These are phyloP conservation scores for Gymnopilus junonius DNA, from an alignment of 768 basidiomycete species.

Conservation along the genomic window DNA sequence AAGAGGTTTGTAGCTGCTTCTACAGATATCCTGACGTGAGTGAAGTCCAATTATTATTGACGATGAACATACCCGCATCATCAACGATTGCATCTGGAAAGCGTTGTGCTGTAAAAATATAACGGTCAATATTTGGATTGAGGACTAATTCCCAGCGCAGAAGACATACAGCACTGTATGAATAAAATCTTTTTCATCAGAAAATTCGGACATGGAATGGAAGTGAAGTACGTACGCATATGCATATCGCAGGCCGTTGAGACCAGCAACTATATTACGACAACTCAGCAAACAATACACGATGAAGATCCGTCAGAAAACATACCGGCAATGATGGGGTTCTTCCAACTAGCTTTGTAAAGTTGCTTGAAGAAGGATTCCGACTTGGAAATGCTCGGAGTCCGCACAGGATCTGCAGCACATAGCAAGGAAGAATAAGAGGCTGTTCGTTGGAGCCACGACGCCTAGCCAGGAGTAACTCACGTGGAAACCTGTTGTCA, in stretches of 20 bases:
- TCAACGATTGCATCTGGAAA: conserved; percentile 41
- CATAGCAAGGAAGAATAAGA: not conserved
- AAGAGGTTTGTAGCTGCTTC: conserved; percentile 34
- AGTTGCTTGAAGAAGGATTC: conserved; percentile 38
- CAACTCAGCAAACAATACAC: not conserved
- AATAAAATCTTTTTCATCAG: not conserved
- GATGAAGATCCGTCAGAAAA: not conserved
- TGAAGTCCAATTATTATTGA: not conserved
- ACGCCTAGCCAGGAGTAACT: conserved; percentile 4
- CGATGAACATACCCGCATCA: conserved; percentile 25
- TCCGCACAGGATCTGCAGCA: conserved; percentile 23
- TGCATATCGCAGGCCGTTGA: conserved; percentile 44
- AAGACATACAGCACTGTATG: conserved; percentile 27
- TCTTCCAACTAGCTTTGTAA: conserved; percentile 46
- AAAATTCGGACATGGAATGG: not conserved
- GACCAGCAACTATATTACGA: conserved; percentile 34
- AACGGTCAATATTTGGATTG: not conserved
- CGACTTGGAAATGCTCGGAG: conserved; percentile 29
- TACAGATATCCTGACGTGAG: not conserved
- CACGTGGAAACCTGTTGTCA: conserved; percentile 41
- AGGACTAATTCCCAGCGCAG: not conserved
- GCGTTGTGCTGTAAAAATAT: conserved; percentile 32
- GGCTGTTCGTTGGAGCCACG: not conserved
- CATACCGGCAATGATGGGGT: conserved; percentile 42
- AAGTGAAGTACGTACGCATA: conserved; percentile 34